Evolutionary conservation across 179 eudicot genomes (phyloP).

Genomic region (Carnegiea gigantea): DNA sequence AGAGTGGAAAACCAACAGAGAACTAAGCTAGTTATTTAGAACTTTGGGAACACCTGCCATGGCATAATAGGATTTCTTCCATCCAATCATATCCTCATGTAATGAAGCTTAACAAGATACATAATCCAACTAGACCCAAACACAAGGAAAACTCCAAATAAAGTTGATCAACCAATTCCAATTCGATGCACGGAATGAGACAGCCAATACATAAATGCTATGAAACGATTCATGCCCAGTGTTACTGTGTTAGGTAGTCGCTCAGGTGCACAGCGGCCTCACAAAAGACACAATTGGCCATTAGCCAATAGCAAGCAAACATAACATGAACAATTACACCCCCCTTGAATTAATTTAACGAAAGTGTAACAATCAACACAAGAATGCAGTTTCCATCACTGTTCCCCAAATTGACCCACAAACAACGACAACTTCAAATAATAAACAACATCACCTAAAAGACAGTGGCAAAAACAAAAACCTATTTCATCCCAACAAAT

Average conservation of each 20-base stretch:
- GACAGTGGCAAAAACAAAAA: constrained; percentile 9
- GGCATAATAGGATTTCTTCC: not conserved
- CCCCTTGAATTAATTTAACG: not conserved
- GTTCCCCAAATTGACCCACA: constrained; percentile 19
- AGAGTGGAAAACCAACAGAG: not conserved
- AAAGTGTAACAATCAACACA: constrained; percentile 13
- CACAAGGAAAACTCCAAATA: not conserved
- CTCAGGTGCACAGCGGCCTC: not conserved
- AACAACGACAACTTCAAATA: constrained; percentile 5
- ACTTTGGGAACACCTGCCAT: not conserved
- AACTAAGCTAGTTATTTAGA: not conserved
- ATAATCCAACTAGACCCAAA: constrained; percentile 1
- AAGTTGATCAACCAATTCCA: not conserved
- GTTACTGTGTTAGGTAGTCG: no score
- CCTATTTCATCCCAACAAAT: constrained; percentile 12
- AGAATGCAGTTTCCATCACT: constrained; percentile 3
- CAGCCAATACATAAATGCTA: not conserved
- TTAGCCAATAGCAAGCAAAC: not conserved
- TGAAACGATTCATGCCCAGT: not conserved
- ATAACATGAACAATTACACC: not conserved
- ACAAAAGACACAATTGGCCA: constrained; percentile 3
- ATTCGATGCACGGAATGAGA: not conserved
- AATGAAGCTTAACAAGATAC: not conserved
- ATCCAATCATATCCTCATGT: not conserved
- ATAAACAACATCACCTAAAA: constrained; percentile 3